Evolutionary conservation across 2,329 filamentous ascomycete species (phyloP), one percentile per base, ranked within the genome.

Genomic region (Botrytis tulipae): DNA sequence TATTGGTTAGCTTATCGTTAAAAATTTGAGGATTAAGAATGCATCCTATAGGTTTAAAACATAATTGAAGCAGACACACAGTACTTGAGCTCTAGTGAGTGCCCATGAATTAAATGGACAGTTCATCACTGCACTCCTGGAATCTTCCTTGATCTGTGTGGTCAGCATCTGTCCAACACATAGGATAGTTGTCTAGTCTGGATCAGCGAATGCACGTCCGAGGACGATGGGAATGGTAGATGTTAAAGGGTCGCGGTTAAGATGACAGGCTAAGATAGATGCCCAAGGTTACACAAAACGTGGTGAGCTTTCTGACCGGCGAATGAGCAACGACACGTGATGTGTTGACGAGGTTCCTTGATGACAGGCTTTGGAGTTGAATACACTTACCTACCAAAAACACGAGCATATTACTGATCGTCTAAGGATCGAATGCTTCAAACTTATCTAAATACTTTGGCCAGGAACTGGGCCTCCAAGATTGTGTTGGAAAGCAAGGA

Each of bases 221-320:
- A 54, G 25, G 16, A 42, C 22, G 25, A 57, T 57, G 25, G 12
- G 35, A 35, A 57, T n/a, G 29, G 20, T 20, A 29, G 48, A 40
- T 22, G 40, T 16, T 4, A 10, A 54, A 14, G n/a, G 16, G 16
- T 35, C 35, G 25, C 10, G 10, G 35, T 35, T 6, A 65, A 16
- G 10, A 48, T 29, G 46, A 29, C 25, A 25, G 9, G 22, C 12
- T 51, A 20, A 29, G 20, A 68, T 68, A 9, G 14, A 46, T 65
- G 61, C 61, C 61, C 61, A 65, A 65, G n/a, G 61, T 46, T 42
- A 65, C n/a, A 65, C 61, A 18, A 32, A 40, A 22, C 6, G n/a
- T 20, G 7, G 40, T 20, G 14, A 42, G 25, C 60, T 20, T 5
- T 29, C 9, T 20, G n/a, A 10, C 40, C 18, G 32, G 61, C 61